Percentiles rank a stretch among this genome's conserved stretches.
Evolutionary conservation across 768 basidiomycete species (phyloP).

Genomic region (Pholiota microspora): DNA sequence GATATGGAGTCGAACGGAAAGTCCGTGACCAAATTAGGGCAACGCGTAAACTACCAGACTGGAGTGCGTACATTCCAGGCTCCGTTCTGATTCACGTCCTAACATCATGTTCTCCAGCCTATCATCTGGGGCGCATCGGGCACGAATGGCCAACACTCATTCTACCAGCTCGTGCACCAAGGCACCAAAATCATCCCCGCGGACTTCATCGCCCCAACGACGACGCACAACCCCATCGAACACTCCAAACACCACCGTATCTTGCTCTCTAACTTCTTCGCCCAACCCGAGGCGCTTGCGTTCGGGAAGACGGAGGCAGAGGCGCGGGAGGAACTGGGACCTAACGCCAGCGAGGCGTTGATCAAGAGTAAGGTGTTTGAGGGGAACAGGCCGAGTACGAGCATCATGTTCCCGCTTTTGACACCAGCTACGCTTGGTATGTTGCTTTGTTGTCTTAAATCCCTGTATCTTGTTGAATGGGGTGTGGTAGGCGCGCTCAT

Average conservation of each 20-base stretch:
- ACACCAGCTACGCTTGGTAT: slow-evolving; percentile 85
- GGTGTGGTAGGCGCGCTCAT: slow-evolving; percentile 61
- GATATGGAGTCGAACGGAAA: slow-evolving; percentile 99
- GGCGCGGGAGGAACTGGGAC: slow-evolving; percentile 67
- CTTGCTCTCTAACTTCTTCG: slow-evolving; percentile 96
- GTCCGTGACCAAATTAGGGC: slow-evolving; percentile 89
- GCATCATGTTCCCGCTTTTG: slow-evolving; percentile 90
- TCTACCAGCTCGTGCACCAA: slow-evolving; percentile 97
- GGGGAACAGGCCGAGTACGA: slow-evolving; percentile 96
- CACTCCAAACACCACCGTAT: slow-evolving; percentile 95
- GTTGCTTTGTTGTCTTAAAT: slow-evolving; percentile 18
- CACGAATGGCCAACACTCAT: slow-evolving; percentile 99
- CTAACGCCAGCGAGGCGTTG: slow-evolving; percentile 75
- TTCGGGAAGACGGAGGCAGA: slow-evolving; percentile 96
- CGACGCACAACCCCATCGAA: slow-evolving; percentile 85
- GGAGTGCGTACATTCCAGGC: slow-evolving; percentile 60
- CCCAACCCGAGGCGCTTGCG: slow-evolving; percentile 95
- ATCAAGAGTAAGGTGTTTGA: slow-evolving; percentile 98
- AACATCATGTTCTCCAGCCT: slow-evolving; percentile 47
- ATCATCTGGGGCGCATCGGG: slow-evolving; percentile 99
- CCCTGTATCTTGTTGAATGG: not conserved
- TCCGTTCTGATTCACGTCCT: not conserved
- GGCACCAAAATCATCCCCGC: slow-evolving; percentile 90
- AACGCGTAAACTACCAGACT: slow-evolving; percentile 93
- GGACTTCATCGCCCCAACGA: slow-evolving; percentile 90